A percentile compares a stretch with the other conserved stretches of the same genome.
Evolutionary conservation across 179 eudicot genomes (phyloP).

Genomic region (Amaranthus tricolor): DNA sequence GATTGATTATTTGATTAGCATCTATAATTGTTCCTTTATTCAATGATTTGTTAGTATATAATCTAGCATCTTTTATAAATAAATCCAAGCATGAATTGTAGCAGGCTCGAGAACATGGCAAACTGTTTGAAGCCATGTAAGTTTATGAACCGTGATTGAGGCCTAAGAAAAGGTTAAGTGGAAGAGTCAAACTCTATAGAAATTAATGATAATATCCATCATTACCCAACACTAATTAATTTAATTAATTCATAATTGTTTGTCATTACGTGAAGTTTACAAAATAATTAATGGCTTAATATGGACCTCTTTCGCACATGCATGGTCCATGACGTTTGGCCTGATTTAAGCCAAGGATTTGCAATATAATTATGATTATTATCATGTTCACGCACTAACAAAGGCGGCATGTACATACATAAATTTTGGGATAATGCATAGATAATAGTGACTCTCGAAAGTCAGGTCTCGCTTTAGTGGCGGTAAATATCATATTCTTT

Average conservation of each 20-base stretch:
- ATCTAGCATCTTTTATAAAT: background rate
- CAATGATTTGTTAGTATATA: no score
- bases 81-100: background rate
- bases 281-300: background rate
- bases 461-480: no score
- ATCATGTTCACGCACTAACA: background rate
- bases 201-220: slow-evolving; percentile 4
- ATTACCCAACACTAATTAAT: background rate
- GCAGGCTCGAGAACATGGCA: background rate
- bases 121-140: background rate
- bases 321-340: slow-evolving; percentile 5
- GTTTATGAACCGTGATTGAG: background rate
- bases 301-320: slow-evolving; percentile 1
- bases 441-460: no score
- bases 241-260: background rate
- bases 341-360: background rate
- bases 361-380: background rate
- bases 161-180: background rate
- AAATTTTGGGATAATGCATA: slow-evolving; percentile 9
- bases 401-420: slow-evolving; percentile 3
- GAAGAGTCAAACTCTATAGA: slow-evolving; percentile 2
- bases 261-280: background rate
- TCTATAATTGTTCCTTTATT: no score
- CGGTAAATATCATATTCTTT: no score
- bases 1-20: no score